Percentiles rank a stretch among this genome's conserved stretches.
phyloP scores from a whole-genome alignment of 305 asterid species.

The Solanum hybrid region DNA sequence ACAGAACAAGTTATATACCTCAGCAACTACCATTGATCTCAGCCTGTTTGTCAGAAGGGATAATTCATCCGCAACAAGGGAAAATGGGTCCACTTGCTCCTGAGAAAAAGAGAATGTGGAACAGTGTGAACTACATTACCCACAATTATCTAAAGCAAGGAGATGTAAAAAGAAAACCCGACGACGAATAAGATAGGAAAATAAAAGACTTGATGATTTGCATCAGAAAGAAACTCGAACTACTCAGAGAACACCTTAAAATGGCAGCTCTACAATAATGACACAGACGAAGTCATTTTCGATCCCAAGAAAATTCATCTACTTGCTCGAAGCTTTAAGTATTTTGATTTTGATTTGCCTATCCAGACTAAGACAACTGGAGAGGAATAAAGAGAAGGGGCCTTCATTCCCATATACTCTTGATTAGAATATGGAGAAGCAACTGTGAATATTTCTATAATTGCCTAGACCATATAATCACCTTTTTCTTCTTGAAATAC shows the following conservation, averaged over 20 bases:
- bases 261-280: background rate
- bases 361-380: background rate
- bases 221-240: background rate
- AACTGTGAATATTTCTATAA: background rate
- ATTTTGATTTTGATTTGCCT: background rate
- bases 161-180: background rate
- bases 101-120: slow-evolving; percentile 18
- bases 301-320: background rate
- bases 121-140: background rate
- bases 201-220: background rate
- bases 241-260: background rate
- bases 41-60: slow-evolving; percentile 69
- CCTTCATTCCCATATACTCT: background rate
- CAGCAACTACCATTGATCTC: slow-evolving; percentile 92
- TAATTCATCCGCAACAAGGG: slow-evolving; percentile 93
- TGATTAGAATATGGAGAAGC: background rate
- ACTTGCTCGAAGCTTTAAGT: background rate
- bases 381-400: background rate
- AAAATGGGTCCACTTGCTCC: slow-evolving; percentile 88
- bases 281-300: background rate
- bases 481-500: background rate
- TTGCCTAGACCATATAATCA: background rate
- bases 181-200: background rate
- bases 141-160: background rate
- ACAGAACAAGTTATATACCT: slow-evolving; percentile 43